Percentiles rank a stretch among this genome's conserved stretches.
phyloP scores from a whole-genome alignment of 306 rosid genomes.

The Vigna mungo region DNA sequence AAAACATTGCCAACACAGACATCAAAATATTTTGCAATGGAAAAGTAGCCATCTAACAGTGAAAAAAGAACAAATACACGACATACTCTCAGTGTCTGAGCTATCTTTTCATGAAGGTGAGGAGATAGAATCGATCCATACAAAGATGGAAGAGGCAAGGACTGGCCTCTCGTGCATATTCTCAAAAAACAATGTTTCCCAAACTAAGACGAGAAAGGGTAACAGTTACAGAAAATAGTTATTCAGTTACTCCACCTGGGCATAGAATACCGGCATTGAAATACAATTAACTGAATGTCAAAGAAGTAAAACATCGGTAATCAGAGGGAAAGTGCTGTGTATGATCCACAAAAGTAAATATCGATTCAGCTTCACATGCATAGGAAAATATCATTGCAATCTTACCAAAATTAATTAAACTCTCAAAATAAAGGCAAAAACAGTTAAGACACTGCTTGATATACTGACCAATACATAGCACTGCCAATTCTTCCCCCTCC shows the following conservation, averaged over 20 bases:
- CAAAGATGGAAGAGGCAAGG: neutral
- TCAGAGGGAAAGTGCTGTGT: neutral
- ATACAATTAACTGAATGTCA: neutral
- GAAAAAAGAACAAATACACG: neutral
- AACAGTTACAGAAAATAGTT: neutral
- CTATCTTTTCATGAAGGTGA: neutral
- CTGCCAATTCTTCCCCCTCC: neutral
- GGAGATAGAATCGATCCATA: neutral
- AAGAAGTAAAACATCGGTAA: neutral
- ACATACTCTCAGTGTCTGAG: neutral
- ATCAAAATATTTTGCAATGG: neutral
- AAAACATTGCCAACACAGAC: neutral
- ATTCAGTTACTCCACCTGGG: constrained; percentile 19
- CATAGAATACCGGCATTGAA: constrained; percentile 21
- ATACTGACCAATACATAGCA: neutral
- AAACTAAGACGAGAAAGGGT: neutral
- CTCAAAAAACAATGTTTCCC: neutral
- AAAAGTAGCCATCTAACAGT: neutral
- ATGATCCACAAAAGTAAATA: neutral
- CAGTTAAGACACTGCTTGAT: neutral
- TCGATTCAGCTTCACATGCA: neutral
- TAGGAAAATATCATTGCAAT: neutral
- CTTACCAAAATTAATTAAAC: neutral
- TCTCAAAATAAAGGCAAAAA: neutral
- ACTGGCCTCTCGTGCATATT: neutral